phyloP scores from a whole-genome alignment of 768 basidiomycete genomes.

The Lentinula raphanica region DNA sequence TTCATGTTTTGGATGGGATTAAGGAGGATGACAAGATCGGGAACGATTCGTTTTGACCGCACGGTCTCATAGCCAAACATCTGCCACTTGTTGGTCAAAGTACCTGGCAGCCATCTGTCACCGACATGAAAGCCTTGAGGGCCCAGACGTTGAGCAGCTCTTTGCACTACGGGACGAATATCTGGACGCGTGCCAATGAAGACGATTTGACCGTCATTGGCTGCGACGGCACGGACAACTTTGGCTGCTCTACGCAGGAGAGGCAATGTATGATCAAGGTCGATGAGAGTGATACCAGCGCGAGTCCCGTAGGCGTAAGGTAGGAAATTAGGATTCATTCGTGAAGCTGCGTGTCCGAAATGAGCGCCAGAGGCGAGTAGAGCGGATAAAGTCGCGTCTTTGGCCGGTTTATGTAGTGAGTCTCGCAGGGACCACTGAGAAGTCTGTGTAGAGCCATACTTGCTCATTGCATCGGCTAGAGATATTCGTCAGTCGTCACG shows the following conservation, averaged over 20 bases:
- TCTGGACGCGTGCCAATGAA: constrained; percentile 89
- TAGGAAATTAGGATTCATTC: constrained; percentile 85
- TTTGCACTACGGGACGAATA: constrained; percentile 66
- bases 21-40: constrained; percentile 88
- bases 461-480: constrained; percentile 55
- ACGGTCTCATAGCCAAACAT: constrained; percentile 61
- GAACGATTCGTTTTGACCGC: constrained; percentile 52
- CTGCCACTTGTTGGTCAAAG: constrained; percentile 79
- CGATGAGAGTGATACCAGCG: constrained; percentile 86
- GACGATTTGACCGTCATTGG: constrained; percentile 76
- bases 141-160: constrained; percentile 76
- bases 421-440: constrained; percentile 74
- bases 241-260: constrained; percentile 87
- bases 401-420: constrained; percentile 57
- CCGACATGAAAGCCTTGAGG: constrained; percentile 79
- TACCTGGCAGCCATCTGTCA: constrained; percentile 93
- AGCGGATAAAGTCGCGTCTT: constrained; percentile 77
- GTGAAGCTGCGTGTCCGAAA: constrained; percentile 79
- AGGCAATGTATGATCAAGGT: constrained; percentile 90
- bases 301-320: constrained; percentile 93
- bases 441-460: constrained; percentile 75
- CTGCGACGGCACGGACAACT: constrained; percentile 77
- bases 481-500: constrained; percentile 4
- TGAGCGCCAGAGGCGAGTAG: constrained; percentile 92
- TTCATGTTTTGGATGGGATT: constrained; percentile 82